Percentiles rank a stretch among this genome's conserved stretches.
These are phyloP conservation scores for Coemansia guatemalensis DNA, from an alignment of 192 early-diverging fungal species.

Conservation along the genomic window DNA sequence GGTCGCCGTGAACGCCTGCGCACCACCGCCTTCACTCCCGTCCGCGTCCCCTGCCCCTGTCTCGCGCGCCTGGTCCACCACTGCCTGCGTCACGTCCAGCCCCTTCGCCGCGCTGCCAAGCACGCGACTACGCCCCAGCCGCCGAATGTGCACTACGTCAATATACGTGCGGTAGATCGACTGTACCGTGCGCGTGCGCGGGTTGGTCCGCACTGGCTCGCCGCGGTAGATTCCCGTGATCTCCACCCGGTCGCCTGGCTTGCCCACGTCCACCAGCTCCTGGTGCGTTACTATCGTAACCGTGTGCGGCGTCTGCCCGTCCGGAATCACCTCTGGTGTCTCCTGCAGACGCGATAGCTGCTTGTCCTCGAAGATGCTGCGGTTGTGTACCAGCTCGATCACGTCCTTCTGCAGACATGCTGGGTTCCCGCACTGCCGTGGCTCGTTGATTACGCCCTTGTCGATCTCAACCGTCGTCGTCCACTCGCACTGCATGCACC, in stretches of 20 bases:
- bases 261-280: slow-evolving; percentile 88
- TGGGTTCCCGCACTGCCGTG: slow-evolving; percentile 75
- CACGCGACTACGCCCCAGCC: slow-evolving; percentile 73
- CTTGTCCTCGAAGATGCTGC: slow-evolving; percentile 91
- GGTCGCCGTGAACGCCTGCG: slow-evolving; percentile 39
- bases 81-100: slow-evolving; percentile 58
- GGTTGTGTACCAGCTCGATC: slow-evolving; percentile 91
- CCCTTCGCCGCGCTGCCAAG: slow-evolving; percentile 52
- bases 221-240: slow-evolving; percentile 95
- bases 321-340: slow-evolving; percentile 90
- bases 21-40: slow-evolving; percentile 13
- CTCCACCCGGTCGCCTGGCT: slow-evolving; percentile 92
- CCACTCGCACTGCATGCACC: slow-evolving; percentile 87
- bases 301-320: slow-evolving; percentile 98
- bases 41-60: neutral
- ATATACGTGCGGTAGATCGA: slow-evolving; percentile 92
- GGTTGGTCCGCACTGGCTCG: slow-evolving; percentile 88
- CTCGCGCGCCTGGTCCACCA: slow-evolving; percentile 50
- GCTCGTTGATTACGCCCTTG: slow-evolving; percentile 86
- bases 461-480: slow-evolving; percentile 76
- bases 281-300: slow-evolving; percentile 90
- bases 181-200: slow-evolving; percentile 83
- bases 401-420: slow-evolving; percentile 78
- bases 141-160: slow-evolving; percentile 92
- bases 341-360: slow-evolving; percentile 94